Evolutionary conservation across 805 yeast genomes (phyloP).

Genomic region (Candida sithepensis): DNA sequence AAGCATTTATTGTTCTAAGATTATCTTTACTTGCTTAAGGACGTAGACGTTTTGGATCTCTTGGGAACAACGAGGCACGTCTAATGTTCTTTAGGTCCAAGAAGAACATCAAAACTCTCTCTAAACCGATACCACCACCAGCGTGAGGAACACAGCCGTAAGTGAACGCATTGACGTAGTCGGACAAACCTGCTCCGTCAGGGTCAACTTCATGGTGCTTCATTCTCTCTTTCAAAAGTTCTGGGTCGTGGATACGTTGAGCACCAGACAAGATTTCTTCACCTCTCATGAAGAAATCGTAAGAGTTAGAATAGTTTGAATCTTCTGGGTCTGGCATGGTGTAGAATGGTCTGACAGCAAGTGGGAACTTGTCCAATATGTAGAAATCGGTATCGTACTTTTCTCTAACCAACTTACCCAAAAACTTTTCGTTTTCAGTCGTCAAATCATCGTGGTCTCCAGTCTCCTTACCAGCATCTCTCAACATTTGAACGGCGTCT

Average conservation of each 20-base stretch:
- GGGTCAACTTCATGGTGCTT: slow-evolving; percentile 79
- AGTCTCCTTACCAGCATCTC: slow-evolving; percentile 81
- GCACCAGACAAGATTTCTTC: slow-evolving; percentile 99
- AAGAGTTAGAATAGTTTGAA: slow-evolving; percentile 91
- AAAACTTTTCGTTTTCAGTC: slow-evolving; percentile 91
- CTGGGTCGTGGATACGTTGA: slow-evolving; percentile 96
- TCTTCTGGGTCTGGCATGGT: slow-evolving; percentile 98
- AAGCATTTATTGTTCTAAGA: too few relatives aligned
- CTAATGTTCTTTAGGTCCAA: slow-evolving; percentile 95
- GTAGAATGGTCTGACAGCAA: slow-evolving; percentile 95
- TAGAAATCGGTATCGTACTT: slow-evolving; percentile 97
- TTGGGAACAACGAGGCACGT: slow-evolving; percentile 98
- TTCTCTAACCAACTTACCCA: slow-evolving; percentile 89
- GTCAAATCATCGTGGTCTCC: slow-evolving; percentile 87
- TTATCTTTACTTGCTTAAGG: slow-evolving; percentile 46
- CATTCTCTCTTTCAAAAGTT: slow-evolving; percentile 77
- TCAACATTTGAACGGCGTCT: slow-evolving; percentile 85
- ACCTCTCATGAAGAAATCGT: slow-evolving; percentile 99
- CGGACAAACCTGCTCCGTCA: slow-evolving; percentile 74
- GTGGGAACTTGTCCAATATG: slow-evolving; percentile 96
- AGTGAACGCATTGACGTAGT: slow-evolving; percentile 87
- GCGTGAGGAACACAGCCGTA: slow-evolving; percentile 99
- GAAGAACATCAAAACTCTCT: slow-evolving; percentile 98
- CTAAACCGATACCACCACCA: slow-evolving; percentile 99
- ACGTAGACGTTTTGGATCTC: slow-evolving; percentile 92